Conservation (phyloP, 2,329 filamentous ascomycete genomes). For the Penicillium sp. region DNA sequence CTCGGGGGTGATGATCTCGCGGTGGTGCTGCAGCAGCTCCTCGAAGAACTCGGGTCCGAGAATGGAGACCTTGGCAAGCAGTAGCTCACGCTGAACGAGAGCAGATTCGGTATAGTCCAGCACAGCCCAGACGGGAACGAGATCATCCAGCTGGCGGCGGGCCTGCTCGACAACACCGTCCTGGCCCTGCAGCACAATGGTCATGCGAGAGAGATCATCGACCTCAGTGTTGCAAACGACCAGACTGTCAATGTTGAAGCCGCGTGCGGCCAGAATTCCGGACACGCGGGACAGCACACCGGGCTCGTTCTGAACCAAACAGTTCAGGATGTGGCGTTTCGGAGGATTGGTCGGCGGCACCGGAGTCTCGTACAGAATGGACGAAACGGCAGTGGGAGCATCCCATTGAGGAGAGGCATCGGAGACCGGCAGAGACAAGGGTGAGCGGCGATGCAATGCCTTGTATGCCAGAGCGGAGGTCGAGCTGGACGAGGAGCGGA, state of each 20-base stretch:
- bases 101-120: slow-evolving; percentile 91
- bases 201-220: slow-evolving; percentile 95
- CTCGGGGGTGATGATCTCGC: slow-evolving; percentile 68
- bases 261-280: slow-evolving; percentile 88
- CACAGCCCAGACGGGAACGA: slow-evolving; percentile 97
- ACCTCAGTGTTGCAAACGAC: slow-evolving; percentile 98
- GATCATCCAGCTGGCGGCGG: slow-evolving; percentile 86
- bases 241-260: slow-evolving; percentile 98
- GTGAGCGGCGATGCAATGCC: slow-evolving; percentile 84
- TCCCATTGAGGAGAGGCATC: slow-evolving; percentile 74
- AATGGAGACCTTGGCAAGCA: slow-evolving; percentile 94
- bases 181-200: slow-evolving; percentile 92
- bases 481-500: slow-evolving; percentile 52
- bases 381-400: slow-evolving; percentile 90
- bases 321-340: slow-evolving; percentile 96
- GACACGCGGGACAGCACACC: slow-evolving; percentile 95
- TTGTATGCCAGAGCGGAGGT: slow-evolving; percentile 97
- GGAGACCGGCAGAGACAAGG: slow-evolving; percentile 74
- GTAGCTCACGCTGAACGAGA: slow-evolving; percentile 89
- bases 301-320: slow-evolving; percentile 96
- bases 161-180: slow-evolving; percentile 98
- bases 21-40: slow-evolving; percentile 90
- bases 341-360: slow-evolving; percentile 74
- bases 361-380: slow-evolving; percentile 98
- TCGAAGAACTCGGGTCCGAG: slow-evolving; percentile 97